Evolutionary conservation across 148 eudicot species (phyloP), one percentile per base, ranked within the genome.

Genomic region (Vaccinium myrtillus): DNA sequence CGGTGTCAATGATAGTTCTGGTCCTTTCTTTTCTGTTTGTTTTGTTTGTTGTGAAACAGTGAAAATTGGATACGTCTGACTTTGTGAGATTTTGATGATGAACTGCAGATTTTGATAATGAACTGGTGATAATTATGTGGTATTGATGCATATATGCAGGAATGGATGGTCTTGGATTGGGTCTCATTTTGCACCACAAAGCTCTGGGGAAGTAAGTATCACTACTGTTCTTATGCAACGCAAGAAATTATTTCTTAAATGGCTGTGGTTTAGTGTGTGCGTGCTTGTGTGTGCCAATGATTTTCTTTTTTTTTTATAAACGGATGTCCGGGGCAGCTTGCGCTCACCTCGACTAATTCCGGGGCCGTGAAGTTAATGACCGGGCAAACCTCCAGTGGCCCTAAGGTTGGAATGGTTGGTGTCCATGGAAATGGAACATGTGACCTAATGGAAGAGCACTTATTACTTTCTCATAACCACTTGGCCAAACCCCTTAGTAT

Each of bases 111-210:
- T 46, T 23, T 32, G 23, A 21, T 76, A 21, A 36, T 75, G 39
- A 81, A 36, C 23, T 71, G 14, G 51, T 46, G 58, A 21, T 16
- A 53, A 5, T 79, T 25, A 15, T 9, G 21, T 76, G 43, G 48
- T 69, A 71, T 81, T 83, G 48, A 76, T 89, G 59, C 46, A 36
- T 53, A 53, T 53, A 13, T 90, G 82, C 88, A 96, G 98, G 98
- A 75, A 93, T 96, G 94, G 99, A 96, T 89, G 98, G 99, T 69
- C 88, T 93, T 86, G 99, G 99, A 58, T 84, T 94, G 91, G 99
- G 98, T 81, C 98, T 96, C 86, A 88, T 88, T 86, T 90, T 93
- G 92, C 99, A 96, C 80, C 98, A 96, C 82, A 93, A 88, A 86
- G 81, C 97, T 84, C 91, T 96, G 79, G 98, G 99, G 75, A 93